phyloP scores from a whole-genome alignment of 2,329 filamentous ascomycete species.

The Onygenales sp. region DNA sequence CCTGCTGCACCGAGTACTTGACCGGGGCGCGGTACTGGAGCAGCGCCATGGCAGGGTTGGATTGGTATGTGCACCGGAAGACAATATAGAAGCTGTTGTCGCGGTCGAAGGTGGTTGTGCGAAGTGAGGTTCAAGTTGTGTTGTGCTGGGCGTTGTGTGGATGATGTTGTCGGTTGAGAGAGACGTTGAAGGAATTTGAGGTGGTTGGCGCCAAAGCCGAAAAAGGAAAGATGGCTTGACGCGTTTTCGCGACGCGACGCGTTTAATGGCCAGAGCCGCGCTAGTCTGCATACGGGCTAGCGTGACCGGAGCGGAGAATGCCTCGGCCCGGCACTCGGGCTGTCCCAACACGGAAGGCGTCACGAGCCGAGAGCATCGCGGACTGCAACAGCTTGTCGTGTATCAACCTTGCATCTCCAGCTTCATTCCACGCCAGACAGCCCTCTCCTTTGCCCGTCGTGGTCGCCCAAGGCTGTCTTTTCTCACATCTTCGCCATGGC shows the following conservation, averaged over 20 bases:
- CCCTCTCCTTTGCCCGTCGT: no score
- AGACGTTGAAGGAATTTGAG: background rate
- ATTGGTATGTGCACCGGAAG: background rate
- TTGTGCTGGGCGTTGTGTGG: background rate
- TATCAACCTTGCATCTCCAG: background rate
- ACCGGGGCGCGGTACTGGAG: slow-evolving; percentile 68
- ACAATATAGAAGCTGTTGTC: background rate
- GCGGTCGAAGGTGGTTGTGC: background rate
- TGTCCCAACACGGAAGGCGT: slow-evolving; percentile 8
- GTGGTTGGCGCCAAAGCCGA: background rate
- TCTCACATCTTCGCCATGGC: slow-evolving; percentile 24
- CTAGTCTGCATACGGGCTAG: slow-evolving; percentile 13
- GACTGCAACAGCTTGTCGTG: background rate
- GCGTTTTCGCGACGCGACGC: slow-evolving; percentile 8
- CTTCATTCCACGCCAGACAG: background rate
- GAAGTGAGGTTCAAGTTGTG: background rate
- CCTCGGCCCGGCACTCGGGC: slow-evolving; percentile 20
- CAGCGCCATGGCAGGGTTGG: slow-evolving; percentile 63
- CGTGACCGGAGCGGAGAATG: slow-evolving; percentile 22
- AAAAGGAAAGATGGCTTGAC: background rate
- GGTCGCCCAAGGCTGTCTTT: slow-evolving; percentile 8
- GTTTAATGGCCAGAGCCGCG: slow-evolving; percentile 3
- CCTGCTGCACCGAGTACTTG: slow-evolving; percentile 78
- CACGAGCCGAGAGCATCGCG: slow-evolving; percentile 9
- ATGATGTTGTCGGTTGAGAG: background rate